These are phyloP conservation scores for Pythium pectinolyticum DNA, from an alignment of 352 stramenopile species.

Conservation along the genomic window DNA sequence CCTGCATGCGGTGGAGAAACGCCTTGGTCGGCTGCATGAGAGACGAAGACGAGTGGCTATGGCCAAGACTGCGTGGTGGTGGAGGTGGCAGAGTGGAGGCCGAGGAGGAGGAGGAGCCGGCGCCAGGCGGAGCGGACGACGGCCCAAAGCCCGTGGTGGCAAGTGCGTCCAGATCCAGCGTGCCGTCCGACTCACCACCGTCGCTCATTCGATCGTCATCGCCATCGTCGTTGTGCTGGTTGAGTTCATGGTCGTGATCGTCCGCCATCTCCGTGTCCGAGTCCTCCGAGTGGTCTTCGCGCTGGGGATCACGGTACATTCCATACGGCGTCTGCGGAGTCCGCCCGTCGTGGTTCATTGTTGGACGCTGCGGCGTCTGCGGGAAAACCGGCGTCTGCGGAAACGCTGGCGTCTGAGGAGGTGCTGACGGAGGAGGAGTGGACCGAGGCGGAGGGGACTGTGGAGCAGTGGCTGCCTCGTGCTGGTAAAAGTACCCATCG, in stretches of 20 bases:
- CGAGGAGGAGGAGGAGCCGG: not conserved
- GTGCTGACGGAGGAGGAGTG: not conserved
- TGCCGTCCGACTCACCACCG: slow-evolving; percentile 33
- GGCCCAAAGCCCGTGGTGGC: slow-evolving; percentile 1
- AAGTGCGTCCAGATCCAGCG: slow-evolving; percentile 41
- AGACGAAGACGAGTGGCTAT: slow-evolving; percentile 35
- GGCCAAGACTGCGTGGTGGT: slow-evolving; percentile 4
- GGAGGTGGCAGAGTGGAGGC: not conserved
- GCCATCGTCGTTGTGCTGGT: slow-evolving; percentile 15
- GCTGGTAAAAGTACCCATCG: slow-evolving; percentile 72
- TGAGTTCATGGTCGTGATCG: slow-evolving; percentile 23
- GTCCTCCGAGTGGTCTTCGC: slow-evolving; percentile 21
- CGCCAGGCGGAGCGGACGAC: slow-evolving; percentile 22
- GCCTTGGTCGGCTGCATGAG: slow-evolving; percentile 72
- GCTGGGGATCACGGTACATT: slow-evolving; percentile 25
- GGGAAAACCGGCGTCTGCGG: not conserved
- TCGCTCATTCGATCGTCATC: slow-evolving; percentile 53
- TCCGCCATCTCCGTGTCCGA: no score
- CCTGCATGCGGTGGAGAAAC: slow-evolving; percentile 56
- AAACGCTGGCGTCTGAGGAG: not conserved
- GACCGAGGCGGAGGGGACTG: not conserved
- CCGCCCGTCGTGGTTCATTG: not conserved
- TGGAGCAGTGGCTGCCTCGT: not conserved
- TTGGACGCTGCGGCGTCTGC: not conserved
- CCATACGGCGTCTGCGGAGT: slow-evolving; percentile 28